Evolutionary conservation across 495 filamentous ascomycete genomes (phyloP).

Genomic region (Talaromyces borbonicus): DNA sequence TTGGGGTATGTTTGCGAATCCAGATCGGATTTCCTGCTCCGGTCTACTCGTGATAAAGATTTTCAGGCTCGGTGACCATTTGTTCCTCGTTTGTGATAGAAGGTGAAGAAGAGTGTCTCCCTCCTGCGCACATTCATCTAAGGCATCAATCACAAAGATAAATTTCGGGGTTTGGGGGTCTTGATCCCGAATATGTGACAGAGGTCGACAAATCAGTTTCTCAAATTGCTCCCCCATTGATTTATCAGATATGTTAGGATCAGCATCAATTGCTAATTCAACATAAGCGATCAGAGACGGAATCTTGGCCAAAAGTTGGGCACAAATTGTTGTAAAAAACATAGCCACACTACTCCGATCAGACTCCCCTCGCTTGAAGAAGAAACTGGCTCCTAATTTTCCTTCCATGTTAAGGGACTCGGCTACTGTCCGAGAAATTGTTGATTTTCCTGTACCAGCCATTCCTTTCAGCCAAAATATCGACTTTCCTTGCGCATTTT

Average conservation of each 20-base stretch:
- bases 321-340: constrained; percentile 36
- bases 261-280: constrained; percentile 24
- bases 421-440: constrained; percentile 26
- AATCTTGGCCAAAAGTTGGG: constrained; percentile 25
- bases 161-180: constrained; percentile 8
- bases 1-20: constrained; percentile 16
- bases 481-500: constrained; percentile 6
- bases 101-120: constrained; percentile 30
- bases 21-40: constrained; percentile 30
- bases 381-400: constrained; percentile 32
- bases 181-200: constrained; percentile 10
- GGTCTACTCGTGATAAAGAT: constrained; percentile 38
- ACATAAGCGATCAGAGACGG: constrained; percentile 21
- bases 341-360: constrained; percentile 29
- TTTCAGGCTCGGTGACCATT: constrained; percentile 10
- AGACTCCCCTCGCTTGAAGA: constrained; percentile 41
- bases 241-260: constrained; percentile 27
- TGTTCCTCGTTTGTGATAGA: constrained; percentile 14
- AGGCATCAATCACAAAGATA: constrained; percentile 40
- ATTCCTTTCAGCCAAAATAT: constrained; percentile 38
- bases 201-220: constrained; percentile 35
- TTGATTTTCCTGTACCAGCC: constrained; percentile 38
- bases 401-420: constrained; percentile 5
- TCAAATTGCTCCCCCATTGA: constrained; percentile 36
- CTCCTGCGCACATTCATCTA: constrained; percentile 41